phyloP scores from a whole-genome alignment of 2,329 filamentous ascomycete genomes.

The Nothopassalora personata region DNA sequence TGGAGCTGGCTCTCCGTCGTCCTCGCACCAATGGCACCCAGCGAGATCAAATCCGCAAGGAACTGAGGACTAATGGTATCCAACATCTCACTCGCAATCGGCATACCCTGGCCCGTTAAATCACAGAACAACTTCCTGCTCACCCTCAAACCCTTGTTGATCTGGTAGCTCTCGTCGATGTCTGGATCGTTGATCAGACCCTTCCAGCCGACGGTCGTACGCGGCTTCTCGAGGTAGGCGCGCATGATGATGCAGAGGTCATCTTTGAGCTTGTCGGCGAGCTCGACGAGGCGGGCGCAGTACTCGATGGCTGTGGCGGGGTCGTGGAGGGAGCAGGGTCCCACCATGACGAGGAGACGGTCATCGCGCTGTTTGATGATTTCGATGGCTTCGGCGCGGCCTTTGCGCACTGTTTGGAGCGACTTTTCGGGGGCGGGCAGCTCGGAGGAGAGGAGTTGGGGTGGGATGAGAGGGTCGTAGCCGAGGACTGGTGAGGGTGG shows the following conservation, averaged over 20 bases:
- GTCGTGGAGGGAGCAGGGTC: constrained; percentile 96
- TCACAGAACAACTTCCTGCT: constrained; percentile 93
- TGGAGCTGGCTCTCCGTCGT: constrained; percentile 97
- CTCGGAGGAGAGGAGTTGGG: constrained; percentile 79
- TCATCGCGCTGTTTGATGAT: constrained; percentile 77
- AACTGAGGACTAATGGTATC: constrained; percentile 99
- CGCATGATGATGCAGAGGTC: constrained; percentile 95
- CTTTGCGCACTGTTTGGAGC: constrained; percentile 64
- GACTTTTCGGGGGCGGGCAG: constrained; percentile 62
- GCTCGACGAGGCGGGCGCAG: constrained; percentile 67
- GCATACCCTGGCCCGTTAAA: constrained; percentile 79
- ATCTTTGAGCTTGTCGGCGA: constrained; percentile 72
- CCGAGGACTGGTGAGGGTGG: constrained; percentile 62
- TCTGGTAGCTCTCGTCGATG: constrained; percentile 94
- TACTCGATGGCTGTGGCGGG: constrained; percentile 84
- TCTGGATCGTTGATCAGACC: constrained; percentile 98
- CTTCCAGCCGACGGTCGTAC: constrained; percentile 98
- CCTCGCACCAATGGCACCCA: constrained; percentile 90
- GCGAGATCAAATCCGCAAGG: constrained; percentile 89
- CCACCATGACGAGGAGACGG: constrained; percentile 87
- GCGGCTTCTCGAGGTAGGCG: constrained; percentile 96
- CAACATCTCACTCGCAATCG: constrained; percentile 96
- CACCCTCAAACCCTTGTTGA: constrained; percentile 94
- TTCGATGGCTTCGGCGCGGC: constrained; percentile 62
- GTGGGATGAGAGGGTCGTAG: constrained; percentile 89